Evolutionary conservation across 495 filamentous ascomycete species (phyloP).

Genomic region (Penicillium cosmopolitanum): DNA sequence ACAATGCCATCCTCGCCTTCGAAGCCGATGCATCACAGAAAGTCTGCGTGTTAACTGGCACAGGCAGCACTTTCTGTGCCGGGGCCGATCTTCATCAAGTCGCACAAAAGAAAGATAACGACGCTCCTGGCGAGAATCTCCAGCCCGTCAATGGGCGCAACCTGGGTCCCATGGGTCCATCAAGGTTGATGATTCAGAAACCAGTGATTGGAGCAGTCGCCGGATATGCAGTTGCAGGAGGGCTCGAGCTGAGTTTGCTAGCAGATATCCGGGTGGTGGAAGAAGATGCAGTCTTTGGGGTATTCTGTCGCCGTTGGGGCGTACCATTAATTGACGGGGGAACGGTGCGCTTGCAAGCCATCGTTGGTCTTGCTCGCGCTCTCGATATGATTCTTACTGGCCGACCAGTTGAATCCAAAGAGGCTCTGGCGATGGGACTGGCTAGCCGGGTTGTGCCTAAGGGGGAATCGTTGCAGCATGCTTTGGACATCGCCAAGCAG

Average conservation of each 20-base stretch:
- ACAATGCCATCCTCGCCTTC: constrained; percentile 43
- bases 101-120: constrained; percentile 19
- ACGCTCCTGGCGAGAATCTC: constrained; percentile 16
- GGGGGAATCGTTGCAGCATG: constrained; percentile 48
- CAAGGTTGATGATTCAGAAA: constrained; percentile 41
- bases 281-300: constrained; percentile 51
- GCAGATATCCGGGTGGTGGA: constrained; percentile 52
- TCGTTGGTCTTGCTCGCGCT: constrained; percentile 52
- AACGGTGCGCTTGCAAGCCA: constrained; percentile 49
- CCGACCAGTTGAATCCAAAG: constrained; percentile 43
- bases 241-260: constrained; percentile 50
- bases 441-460: constrained; percentile 52
- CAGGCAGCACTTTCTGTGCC: constrained; percentile 47
- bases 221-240: constrained; percentile 54
- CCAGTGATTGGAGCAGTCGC: constrained; percentile 49
- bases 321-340: constrained; percentile 56
- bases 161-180: constrained; percentile 50
- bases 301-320: constrained; percentile 54
- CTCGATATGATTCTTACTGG: constrained; percentile 57
- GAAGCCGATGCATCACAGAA: constrained; percentile 49
- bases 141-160: constrained; percentile 33
- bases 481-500: constrained; percentile 43
- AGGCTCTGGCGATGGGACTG: constrained; percentile 52
- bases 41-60: constrained; percentile 46
- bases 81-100: constrained; percentile 49